A percentile compares a stretch with the other conserved stretches of the same genome.
Evolutionary conservation across 2,329 filamentous ascomycete genomes (phyloP).

Genomic region (Nothopassalora personata): DNA sequence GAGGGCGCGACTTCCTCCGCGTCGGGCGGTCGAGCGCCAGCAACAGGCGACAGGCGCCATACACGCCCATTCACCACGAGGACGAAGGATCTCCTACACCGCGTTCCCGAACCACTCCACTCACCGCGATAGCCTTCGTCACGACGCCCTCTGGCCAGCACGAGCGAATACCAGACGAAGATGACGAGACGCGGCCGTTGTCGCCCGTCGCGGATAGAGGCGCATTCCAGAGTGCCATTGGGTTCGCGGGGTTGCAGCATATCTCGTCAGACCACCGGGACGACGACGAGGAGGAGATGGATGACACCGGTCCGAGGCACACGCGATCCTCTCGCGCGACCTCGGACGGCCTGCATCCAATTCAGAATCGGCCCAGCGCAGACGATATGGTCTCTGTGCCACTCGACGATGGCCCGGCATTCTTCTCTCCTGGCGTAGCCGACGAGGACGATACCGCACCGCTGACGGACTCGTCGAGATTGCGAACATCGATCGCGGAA

Average conservation of each 20-base stretch:
- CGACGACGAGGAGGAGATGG: conserved; percentile 17
- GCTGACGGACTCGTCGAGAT: conserved; percentile 51
- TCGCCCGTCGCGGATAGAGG: conserved; percentile 43
- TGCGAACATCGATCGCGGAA: conserved; percentile 54
- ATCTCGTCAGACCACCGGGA: conserved; percentile 21
- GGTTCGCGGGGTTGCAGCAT: conserved; percentile 41
- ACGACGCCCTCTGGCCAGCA: conserved; percentile 34
- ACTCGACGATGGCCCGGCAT: conserved; percentile 51
- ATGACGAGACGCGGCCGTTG: conserved; percentile 34
- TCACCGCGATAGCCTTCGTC: conserved; percentile 31
- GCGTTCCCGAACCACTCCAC: conserved; percentile 22
- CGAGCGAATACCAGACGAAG: conserved; percentile 29
- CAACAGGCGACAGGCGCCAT: conserved; percentile 28
- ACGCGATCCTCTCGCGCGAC: conserved; percentile 11
- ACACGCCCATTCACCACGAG: conserved; percentile 46
- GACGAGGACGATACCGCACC: conserved; percentile 55
- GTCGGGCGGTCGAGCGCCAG: conserved; percentile 18
- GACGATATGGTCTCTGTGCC: conserved; percentile 38
- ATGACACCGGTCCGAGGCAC: conserved; percentile 6
- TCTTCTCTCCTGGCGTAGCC: conserved; percentile 43
- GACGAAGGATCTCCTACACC: conserved; percentile 44
- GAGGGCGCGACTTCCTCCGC: conserved; percentile 44
- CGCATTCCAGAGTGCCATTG: conserved; percentile 47
- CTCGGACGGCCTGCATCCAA: conserved; percentile 25
- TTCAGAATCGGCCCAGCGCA: conserved; percentile 25